Evolutionary conservation across 352 stramenopile genomes (phyloP).

Genomic region (Phytopythium cucurbitacearum): DNA sequence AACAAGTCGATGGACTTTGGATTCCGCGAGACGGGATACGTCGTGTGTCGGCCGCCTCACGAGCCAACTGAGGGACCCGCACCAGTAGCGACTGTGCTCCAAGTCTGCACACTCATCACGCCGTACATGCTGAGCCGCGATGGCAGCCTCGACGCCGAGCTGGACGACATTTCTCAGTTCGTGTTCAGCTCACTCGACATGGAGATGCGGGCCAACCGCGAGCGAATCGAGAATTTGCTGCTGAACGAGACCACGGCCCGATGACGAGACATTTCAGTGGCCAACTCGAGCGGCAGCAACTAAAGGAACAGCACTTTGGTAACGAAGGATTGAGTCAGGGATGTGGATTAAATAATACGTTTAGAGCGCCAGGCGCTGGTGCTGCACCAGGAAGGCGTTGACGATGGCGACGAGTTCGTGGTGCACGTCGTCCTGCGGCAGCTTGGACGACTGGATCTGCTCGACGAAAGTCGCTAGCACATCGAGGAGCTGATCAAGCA

Average conservation of each 20-base stretch:
- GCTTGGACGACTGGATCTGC: background rate
- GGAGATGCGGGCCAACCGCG: conserved; percentile 8
- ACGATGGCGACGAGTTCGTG: conserved; percentile 2
- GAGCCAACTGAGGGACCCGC: no score
- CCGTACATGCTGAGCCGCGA: conserved; percentile 11
- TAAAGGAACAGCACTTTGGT: no score
- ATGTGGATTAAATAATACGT: no score
- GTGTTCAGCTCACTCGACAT: conserved; percentile 19
- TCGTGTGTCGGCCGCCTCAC: no score
- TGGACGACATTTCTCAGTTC: conserved; percentile 20
- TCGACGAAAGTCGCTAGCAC: conserved; percentile 2
- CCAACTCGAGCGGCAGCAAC: no score
- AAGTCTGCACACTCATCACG: conserved; percentile 1
- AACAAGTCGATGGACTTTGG: no score
- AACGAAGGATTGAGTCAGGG: no score
- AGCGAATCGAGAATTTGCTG: conserved; percentile 14
- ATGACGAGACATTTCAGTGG: no score
- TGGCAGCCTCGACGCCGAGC: conserved; percentile 4
- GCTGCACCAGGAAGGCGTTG: background rate
- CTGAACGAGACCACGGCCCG: conserved; percentile 8
- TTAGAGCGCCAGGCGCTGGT: conserved; percentile 1
- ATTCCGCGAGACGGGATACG: no score
- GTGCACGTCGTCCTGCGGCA: conserved; percentile 2
- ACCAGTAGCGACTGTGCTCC: no score
- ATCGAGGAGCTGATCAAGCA: conserved; percentile 1